Conservation (phyloP, 1,284 basidiomycete genomes). For the Moesziomyces parantarcticus region DNA sequence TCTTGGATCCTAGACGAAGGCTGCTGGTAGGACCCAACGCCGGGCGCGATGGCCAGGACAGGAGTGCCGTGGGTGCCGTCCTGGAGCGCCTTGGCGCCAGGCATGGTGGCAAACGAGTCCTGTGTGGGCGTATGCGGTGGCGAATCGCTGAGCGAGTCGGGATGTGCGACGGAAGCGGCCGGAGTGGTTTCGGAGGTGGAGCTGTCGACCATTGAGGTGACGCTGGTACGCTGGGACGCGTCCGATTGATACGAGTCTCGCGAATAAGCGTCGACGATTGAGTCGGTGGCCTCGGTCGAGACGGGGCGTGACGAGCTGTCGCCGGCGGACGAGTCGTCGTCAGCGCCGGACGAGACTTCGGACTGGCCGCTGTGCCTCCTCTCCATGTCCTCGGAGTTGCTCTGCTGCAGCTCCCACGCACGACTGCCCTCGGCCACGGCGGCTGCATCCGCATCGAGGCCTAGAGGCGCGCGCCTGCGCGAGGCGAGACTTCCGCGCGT, state of each 20-base stretch:
- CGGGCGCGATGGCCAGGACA: too few relatives aligned
- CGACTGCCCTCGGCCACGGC: slow-evolving; percentile 28
- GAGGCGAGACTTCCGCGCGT: slow-evolving; percentile 67
- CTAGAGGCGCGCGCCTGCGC: slow-evolving; percentile 27
- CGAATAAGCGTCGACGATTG: slow-evolving; percentile 58
- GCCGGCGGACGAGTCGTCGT: slow-evolving; percentile 40
- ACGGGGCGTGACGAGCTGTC: slow-evolving; percentile 42
- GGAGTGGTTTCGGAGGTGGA: slow-evolving; percentile 12
- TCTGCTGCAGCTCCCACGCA: slow-evolving; percentile 39
- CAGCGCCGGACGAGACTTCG: slow-evolving; percentile 42
- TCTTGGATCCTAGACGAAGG: slow-evolving; percentile 1
- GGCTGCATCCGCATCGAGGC: slow-evolving; percentile 17
- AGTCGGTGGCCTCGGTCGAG: slow-evolving; percentile 58
- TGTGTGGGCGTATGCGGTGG: slow-evolving; percentile 57
- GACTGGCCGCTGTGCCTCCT: slow-evolving; percentile 52
- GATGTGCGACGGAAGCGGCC: slow-evolving; percentile 1
- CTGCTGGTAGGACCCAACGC: neutral
- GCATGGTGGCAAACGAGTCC: slow-evolving; percentile 12
- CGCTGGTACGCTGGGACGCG: slow-evolving; percentile 52
- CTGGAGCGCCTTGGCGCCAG: slow-evolving; percentile 1
- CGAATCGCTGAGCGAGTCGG: slow-evolving; percentile 10
- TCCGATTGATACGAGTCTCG: slow-evolving; percentile 59
- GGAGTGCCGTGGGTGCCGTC: neutral
- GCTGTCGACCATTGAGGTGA: slow-evolving; percentile 50
- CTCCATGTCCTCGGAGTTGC: slow-evolving; percentile 40